Conservation (phyloP, 306 rosid species). For the Chamaecrista fasciculata region DNA sequence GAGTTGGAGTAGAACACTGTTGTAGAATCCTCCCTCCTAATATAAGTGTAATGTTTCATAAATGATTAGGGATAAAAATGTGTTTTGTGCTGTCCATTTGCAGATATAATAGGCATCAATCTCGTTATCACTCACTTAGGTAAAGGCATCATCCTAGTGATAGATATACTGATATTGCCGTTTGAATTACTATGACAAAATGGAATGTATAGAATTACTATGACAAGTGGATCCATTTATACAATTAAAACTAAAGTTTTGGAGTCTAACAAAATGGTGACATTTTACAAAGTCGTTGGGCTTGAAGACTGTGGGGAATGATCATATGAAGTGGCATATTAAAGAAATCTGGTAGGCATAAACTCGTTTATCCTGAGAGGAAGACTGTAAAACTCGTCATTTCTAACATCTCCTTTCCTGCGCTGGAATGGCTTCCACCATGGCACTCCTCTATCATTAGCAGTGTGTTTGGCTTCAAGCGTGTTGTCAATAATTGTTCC, state of each 20-base stretch:
- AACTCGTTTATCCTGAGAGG: conserved; percentile 65
- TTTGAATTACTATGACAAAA: conserved; percentile 4
- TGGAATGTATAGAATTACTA: not conserved
- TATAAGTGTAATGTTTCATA: not conserved
- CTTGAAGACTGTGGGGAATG: not conserved
- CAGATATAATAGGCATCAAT: not conserved
- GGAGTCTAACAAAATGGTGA: conserved; percentile 7
- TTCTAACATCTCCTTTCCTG: conserved; percentile 75
- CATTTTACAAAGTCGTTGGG: conserved; percentile 21
- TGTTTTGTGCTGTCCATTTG: not conserved
- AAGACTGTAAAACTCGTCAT: conserved; percentile 65
- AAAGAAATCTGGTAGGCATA: conserved; percentile 64
- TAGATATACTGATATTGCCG: not conserved
- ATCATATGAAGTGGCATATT: not conserved
- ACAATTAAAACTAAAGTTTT: conserved; percentile 18
- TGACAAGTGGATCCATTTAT: conserved; percentile 22
- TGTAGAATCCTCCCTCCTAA: not conserved
- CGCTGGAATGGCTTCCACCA: conserved; percentile 88
- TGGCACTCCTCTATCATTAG: conserved; percentile 67
- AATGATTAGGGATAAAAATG: not conserved
- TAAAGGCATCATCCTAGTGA: not conserved
- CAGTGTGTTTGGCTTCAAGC: conserved; percentile 47
- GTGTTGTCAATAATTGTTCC: conserved; percentile 86
- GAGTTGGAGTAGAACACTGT: not conserved
- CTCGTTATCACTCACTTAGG: not conserved